phyloP scores from a whole-genome alignment of 2,329 filamentous ascomycete genomes.

The Akanthomyces lecanii region DNA sequence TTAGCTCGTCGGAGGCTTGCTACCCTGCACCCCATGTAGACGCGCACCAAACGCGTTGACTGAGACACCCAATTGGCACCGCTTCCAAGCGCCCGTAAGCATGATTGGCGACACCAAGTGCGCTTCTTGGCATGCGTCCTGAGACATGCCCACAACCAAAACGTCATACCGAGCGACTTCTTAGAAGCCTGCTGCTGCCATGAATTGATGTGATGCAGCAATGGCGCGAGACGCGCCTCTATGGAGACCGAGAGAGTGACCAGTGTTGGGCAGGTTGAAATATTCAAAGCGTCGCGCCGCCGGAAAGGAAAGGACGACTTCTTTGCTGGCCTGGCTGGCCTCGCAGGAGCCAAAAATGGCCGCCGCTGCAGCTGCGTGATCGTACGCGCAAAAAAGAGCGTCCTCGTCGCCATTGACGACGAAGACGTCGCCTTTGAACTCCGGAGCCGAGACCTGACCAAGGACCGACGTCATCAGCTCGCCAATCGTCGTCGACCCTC shows the following conservation, averaged over 20 bases:
- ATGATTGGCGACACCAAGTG: no score
- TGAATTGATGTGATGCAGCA: neutral
- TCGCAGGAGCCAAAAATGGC: neutral
- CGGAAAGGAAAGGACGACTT: neutral
- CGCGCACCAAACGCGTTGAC: no score
- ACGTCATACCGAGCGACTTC: no score
- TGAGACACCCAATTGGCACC: no score
- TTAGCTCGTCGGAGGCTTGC: no score
- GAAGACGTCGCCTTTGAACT: slow-evolving; percentile 9
- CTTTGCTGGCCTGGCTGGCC: neutral
- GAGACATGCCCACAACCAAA: no score
- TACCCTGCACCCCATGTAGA: no score
- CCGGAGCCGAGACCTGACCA: neutral
- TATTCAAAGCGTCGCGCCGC: slow-evolving; percentile 2
- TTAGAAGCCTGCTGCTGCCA: neutral
- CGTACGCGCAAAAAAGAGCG: slow-evolving; percentile 1
- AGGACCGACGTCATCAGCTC: neutral
- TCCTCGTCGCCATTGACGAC: slow-evolving; percentile 10
- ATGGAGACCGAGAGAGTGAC: slow-evolving; percentile 1
- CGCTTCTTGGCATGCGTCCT: no score
- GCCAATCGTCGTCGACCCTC: neutral
- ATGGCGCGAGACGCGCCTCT: neutral
- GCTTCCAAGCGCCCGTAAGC: no score
- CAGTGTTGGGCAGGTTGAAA: neutral
- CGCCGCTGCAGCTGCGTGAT: neutral